A percentile compares a stretch with the other conserved stretches of the same genome.
These are phyloP conservation scores for Crassisporium funariophilum DNA, from an alignment of 768 basidiomycete species.

Conservation along the genomic window DNA sequence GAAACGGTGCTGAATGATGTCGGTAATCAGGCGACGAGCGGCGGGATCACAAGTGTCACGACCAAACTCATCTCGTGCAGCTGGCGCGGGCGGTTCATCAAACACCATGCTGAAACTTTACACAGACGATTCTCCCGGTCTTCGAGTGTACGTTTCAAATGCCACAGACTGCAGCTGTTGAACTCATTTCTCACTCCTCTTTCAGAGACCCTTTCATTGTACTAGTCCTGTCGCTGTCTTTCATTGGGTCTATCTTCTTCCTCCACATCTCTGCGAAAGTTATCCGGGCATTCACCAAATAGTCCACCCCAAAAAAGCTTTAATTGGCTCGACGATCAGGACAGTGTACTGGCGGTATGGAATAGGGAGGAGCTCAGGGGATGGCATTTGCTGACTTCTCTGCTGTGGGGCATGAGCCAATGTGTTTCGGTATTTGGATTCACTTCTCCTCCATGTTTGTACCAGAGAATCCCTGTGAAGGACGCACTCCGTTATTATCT, in stretches of 20 bases:
- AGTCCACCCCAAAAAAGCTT: constrained; percentile 21
- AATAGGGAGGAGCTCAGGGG: no score
- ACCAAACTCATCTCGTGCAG: constrained; percentile 87
- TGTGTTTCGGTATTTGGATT: constrained; percentile 33
- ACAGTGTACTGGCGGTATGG: no score
- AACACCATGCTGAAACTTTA: constrained; percentile 99
- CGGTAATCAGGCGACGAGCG: constrained; percentile 64
- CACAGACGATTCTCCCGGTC: constrained; percentile 96
- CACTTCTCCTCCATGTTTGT: constrained; percentile 28
- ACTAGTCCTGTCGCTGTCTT: constrained; percentile 91
- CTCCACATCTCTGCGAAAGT: constrained; percentile 96
- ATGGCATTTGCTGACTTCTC: no score
- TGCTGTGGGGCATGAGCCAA: no score
- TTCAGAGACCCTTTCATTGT: constrained; percentile 94
- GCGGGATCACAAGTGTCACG: constrained; percentile 61
- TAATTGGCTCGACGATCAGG: constrained; percentile 2
- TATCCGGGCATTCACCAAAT: constrained; percentile 89
- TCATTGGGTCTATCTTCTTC: constrained; percentile 99
- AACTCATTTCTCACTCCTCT: neutral
- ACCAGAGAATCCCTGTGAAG: constrained; percentile 38
- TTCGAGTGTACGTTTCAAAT: constrained; percentile 82
- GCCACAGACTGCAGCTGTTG: constrained; percentile 2
- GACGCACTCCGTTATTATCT: constrained; percentile 31
- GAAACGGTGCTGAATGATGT: neutral
- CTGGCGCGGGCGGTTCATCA: constrained; percentile 93